Percentiles rank a stretch among this genome's conserved stretches.
phyloP scores from a whole-genome alignment of 345 rosid species.

The Arabis hirsuta region DNA sequence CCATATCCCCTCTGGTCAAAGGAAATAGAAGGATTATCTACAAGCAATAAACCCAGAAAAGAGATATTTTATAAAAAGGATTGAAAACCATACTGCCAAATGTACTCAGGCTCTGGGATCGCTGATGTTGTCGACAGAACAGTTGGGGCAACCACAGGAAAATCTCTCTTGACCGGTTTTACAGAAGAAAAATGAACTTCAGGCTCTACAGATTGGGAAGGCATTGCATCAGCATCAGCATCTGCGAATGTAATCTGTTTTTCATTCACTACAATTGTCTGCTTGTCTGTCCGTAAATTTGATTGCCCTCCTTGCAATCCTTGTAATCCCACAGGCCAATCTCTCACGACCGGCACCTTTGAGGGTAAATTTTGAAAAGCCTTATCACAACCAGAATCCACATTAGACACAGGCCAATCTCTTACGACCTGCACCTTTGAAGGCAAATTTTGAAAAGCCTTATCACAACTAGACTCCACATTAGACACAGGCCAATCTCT shows the following conservation, averaged over 20 bases:
- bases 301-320: slow-evolving; percentile 54
- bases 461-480: too few species aligned
- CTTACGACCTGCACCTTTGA: slow-evolving; percentile 40
- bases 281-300: slow-evolving; percentile 42
- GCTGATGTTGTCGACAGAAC: slow-evolving; percentile 49
- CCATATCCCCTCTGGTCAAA: slow-evolving; percentile 79
- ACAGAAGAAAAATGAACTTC: slow-evolving; percentile 46
- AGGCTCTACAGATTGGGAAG: slow-evolving; percentile 39
- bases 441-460: too few species aligned
- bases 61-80: slow-evolving; percentile 24
- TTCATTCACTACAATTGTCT: slow-evolving; percentile 43
- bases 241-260: slow-evolving; percentile 47
- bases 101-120: slow-evolving; percentile 80
- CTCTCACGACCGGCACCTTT: slow-evolving; percentile 43
- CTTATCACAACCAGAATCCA: too few species aligned
- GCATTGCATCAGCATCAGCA: slow-evolving; percentile 40
- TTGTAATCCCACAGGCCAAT: slow-evolving; percentile 48
- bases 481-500: slow-evolving; percentile 44
- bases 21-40: slow-evolving; percentile 33
- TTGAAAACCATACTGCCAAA: slow-evolving; percentile 84
- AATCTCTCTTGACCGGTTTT: slow-evolving; percentile 40
- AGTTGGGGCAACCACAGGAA: slow-evolving; percentile 45
- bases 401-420: slow-evolving; percentile 36
- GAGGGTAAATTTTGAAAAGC: too few species aligned
- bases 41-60: slow-evolving; percentile 11